Evolutionary conservation across 208 protist genomes (phyloP), one percentile per base, ranked within the genome.

Genomic region (Trypanosoma brucei): DNA sequence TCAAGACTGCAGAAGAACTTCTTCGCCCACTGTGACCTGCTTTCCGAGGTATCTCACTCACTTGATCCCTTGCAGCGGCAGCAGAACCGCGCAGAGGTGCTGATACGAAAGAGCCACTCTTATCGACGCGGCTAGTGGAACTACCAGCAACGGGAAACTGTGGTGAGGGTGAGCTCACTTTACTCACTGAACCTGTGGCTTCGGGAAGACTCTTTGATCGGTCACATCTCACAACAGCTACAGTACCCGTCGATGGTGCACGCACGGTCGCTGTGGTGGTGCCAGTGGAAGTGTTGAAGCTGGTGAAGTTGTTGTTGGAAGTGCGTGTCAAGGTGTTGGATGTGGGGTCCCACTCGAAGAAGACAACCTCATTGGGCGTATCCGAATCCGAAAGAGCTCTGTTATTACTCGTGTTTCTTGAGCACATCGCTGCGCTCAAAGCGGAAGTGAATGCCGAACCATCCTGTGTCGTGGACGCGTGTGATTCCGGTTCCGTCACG

Each of bases 311-410:
- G 60, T 35, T 2, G 49, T 51, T 49, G 31, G 55, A 45, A 33
- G 22, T 45, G 55, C 38, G 22, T 50, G 40, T 35, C 13, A 58
- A 11, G 37, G 68, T 73, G 65, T 88, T 91, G 11, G 69, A 83
- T 3, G 85, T 92, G 8, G 85, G 79, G 33, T 81, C 68, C 81
- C 85, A 92, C 64, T 92, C 76, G 55, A 92, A 86, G 30, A 73
- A 73, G 3, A 62, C 34, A 38, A 53, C 45, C 46, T 67, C 61
- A 22, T 38, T 38, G 4, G 14, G 2, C n/a, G 3, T 7, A 34
- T 33, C 31, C 14, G 35, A 22, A 3, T 44, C 39, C 14, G 11
- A 33, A 44, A 9, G 22, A 9, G 14, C 13, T 11, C 8, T 59
- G 11, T 7, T 22, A 31, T 36, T 61, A 8, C 4, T 49, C n/a